Base-by-base conservation (phyloP, 768 basidiomycete species). In the Tylopilus felleus region DNA sequence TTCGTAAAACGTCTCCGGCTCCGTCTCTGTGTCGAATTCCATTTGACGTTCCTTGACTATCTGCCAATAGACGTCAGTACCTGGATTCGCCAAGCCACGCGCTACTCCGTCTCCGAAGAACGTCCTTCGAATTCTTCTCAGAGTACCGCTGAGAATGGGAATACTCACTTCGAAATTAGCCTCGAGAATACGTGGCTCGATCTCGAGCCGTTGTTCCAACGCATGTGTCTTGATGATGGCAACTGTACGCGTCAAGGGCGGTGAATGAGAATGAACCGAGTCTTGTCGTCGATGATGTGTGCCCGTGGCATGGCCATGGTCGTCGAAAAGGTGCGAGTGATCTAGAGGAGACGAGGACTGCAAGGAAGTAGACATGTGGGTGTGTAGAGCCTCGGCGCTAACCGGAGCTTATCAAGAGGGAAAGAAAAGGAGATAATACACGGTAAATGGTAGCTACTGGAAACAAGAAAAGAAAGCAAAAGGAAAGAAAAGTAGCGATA, bases 11-110 rank as follows among this genome's bases (percentile, higher is more conserved):
- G 84, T 81, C 29, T 90, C 90, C 23, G 87, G 88, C 60, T 93
- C 90, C 13, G 85, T 81, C 63, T 92, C 90, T 16, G 82, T 80
- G 64, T 92, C 90, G 61, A 93, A 92, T 59, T 89, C 88, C 86
- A 93, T 90, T 69, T 90, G 90, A 19, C 91, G 75, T 69, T 92
- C 91, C 70, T 93, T 93, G 54, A 90, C 82, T 63, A 93, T 90
- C 88, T 88, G 67, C 28, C 57, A 50, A 59, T 8, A 51, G 55
- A 56, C 21, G 35, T 69, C 35, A 63, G 51, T 50, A 29, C n/a
- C 21, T 22, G 58, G 50, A 68, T 60, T 53, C 57, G 56, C 52
- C 39, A n/a, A 33, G 40, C 46, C 55, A 50, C 41, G 48, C 53
- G 59, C 41, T 45, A 25, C 43, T 25, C 55, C 49, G 14, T 49